Conservation (phyloP, 106 monocot species). For the Acorus calamus region DNA sequence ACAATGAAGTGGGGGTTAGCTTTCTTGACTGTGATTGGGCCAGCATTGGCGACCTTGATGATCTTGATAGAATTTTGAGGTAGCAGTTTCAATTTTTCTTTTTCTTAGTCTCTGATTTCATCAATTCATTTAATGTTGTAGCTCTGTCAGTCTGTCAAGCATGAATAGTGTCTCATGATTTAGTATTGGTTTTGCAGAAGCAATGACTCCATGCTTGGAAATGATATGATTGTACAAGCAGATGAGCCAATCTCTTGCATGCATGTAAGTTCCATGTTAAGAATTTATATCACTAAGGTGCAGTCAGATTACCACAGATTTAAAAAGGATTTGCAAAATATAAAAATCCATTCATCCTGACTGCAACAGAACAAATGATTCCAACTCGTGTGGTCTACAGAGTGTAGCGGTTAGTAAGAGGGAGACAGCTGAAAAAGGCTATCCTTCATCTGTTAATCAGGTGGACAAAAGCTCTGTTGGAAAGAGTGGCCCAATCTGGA, state of each 20-base stretch:
- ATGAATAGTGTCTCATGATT: background rate
- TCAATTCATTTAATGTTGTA: background rate
- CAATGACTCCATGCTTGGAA: constrained; percentile 17
- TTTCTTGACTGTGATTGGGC: constrained; percentile 29
- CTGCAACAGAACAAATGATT: background rate
- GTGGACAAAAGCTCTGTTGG: constrained; percentile 22
- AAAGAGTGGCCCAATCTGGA: constrained; percentile 15
- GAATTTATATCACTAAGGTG: constrained; percentile 4
- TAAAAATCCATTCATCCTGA: background rate
- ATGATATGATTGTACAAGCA: constrained; percentile 22
- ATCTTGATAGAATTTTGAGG: constrained; percentile 27
- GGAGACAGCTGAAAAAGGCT: constrained; percentile 23
- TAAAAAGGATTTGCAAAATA: too few species aligned
- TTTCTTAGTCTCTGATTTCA: background rate
- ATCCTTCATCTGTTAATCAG: constrained; percentile 10
- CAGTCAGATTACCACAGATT: too few species aligned
- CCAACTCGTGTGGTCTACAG: constrained; percentile 15
- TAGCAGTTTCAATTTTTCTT: constrained; percentile 1
- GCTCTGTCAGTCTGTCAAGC: background rate
- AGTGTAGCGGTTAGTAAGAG: constrained; percentile 28
- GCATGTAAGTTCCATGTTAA: constrained; percentile 5
- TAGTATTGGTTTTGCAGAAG: constrained; percentile 16
- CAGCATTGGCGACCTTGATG: constrained; percentile 22
- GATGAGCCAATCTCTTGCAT: constrained; percentile 22
- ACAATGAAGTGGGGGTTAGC: constrained; percentile 4